phyloP scores from a whole-genome alignment of 768 basidiomycete genomes.

The Lactarius psammicola region DNA sequence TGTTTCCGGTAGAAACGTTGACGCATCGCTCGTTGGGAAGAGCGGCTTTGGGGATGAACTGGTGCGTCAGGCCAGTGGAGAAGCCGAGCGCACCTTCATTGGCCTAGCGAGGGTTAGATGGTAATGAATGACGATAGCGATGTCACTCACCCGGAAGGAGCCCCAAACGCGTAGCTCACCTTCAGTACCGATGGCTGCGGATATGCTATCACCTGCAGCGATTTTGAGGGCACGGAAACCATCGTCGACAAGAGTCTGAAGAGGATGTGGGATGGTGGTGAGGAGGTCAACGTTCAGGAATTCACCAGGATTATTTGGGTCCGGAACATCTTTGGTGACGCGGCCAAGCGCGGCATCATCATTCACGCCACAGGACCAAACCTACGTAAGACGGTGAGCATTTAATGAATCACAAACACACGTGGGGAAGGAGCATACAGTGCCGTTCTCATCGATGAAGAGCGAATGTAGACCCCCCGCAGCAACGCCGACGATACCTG shows the following conservation, averaged over 20 bases:
- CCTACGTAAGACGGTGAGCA: slow-evolving; percentile 39
- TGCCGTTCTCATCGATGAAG: slow-evolving; percentile 85
- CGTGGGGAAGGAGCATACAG: slow-evolving; percentile 51
- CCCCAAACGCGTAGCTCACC: slow-evolving; percentile 89
- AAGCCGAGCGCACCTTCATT: slow-evolving; percentile 87
- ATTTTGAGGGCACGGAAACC: slow-evolving; percentile 82
- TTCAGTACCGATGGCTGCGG: slow-evolving; percentile 74
- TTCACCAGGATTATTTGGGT: slow-evolving; percentile 56
- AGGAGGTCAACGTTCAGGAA: slow-evolving; percentile 54
- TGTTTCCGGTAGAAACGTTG: slow-evolving; percentile 76
- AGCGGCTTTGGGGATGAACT: slow-evolving; percentile 63
- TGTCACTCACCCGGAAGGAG: slow-evolving; percentile 72
- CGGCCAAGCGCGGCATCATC: slow-evolving; percentile 88
- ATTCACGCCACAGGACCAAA: slow-evolving; percentile 85
- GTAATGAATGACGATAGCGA: slow-evolving; percentile 8
- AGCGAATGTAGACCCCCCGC: slow-evolving; percentile 90
- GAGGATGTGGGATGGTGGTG: slow-evolving; percentile 59
- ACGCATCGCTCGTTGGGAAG: slow-evolving; percentile 68
- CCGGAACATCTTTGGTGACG: slow-evolving; percentile 57
- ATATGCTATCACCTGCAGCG: slow-evolving; percentile 84
- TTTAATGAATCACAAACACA: neutral
- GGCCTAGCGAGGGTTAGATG: slow-evolving; percentile 42
- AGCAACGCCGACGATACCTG: slow-evolving; percentile 78
- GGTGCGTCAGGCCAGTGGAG: slow-evolving; percentile 59
- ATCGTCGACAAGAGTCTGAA: slow-evolving; percentile 69